Base-by-base conservation (phyloP, 768 basidiomycete species). In the Cantharellus anzutake region DNA sequence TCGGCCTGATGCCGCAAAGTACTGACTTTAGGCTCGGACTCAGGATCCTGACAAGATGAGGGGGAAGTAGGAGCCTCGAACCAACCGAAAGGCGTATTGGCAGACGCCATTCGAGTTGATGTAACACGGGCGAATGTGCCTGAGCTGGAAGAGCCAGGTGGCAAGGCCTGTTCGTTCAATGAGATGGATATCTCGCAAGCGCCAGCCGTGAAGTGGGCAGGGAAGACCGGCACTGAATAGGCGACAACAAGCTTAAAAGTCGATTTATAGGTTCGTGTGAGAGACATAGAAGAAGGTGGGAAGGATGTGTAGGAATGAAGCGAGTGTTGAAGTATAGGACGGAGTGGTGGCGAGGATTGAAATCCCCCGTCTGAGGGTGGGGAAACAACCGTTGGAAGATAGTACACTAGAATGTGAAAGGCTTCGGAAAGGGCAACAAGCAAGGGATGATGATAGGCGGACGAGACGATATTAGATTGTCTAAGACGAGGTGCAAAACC, bases 221-320 rank as follows among this genome's bases (percentile, higher is more conserved):
- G 87, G 67, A 85, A 89, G 50, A 90, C 82, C 39, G 85, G 86
- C 41, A 80, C 73, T 20, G 84, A 74, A 70, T 88, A 87, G 16
- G 82, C 79, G 64, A 90, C 69, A 37, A 89, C 73, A 57, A 90
- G 75, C 67, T 82, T 88, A 71, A 84, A 90, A 38, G 72, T 76
- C 5, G 37, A 71, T 67, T 37, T 5, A 14, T 14, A 20, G 3
- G 62, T 44, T 2, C 7, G 34, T 34, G 86, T 85, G 52, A 90
- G 71, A n/a, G 87, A 78, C n/a, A 90, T 70, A 3, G 86, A 88
- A 2, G 80, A 78, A 2, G 88, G 87, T 0, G 84, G 84, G 68
- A 81, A 82, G 2, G 84, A 86, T 4, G 84, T 83, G 69, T 84
- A 88, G 0, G 86, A 84, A 40, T 76, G 78, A 16, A 89, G 71